phyloP scores from a whole-genome alignment of 495 filamentous ascomycete species.

The Daldinia grandis region DNA sequence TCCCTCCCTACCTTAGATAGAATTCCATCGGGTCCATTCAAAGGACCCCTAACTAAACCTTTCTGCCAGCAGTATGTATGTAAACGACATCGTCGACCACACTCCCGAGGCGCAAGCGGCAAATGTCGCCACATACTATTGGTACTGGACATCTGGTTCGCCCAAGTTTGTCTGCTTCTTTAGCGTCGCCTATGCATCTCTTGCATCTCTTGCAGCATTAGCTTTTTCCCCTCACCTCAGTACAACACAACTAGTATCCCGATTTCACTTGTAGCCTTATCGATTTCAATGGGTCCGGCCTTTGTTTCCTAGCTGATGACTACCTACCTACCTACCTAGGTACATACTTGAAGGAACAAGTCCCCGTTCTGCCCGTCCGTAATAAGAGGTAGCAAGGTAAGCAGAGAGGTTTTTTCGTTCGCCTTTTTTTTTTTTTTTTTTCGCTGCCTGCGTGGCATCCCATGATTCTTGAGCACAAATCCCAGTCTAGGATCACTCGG shows the following conservation, averaged over 20 bases:
- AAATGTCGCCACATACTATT: slow-evolving; percentile 42
- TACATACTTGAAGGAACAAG: slow-evolving; percentile 12
- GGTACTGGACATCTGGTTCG: slow-evolving; percentile 30
- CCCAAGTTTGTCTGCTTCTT: slow-evolving; percentile 20
- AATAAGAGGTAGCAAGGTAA: slow-evolving; percentile 17
- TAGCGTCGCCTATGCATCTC: slow-evolving; percentile 41
- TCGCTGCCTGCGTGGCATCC: slow-evolving; percentile 30
- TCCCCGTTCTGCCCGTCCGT: not conserved
- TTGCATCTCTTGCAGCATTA: slow-evolving; percentile 43
- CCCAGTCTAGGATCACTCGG: slow-evolving; percentile 9
- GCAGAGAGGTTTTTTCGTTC: slow-evolving; percentile 1
- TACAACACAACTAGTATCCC: slow-evolving; percentile 22
- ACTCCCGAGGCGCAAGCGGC: slow-evolving; percentile 38
- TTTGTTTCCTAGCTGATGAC: slow-evolving; percentile 14
- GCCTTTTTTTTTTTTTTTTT: not conserved
- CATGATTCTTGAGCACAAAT: slow-evolving; percentile 11
- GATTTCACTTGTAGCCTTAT: slow-evolving; percentile 36
- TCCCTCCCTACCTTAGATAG: slow-evolving; percentile 1
- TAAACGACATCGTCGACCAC: slow-evolving; percentile 24
- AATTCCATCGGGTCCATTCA: slow-evolving; percentile 29
- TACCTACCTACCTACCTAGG: too few relatives aligned
- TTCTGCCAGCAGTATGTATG: slow-evolving; percentile 13
- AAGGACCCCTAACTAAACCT: slow-evolving; percentile 30
- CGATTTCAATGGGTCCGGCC: slow-evolving; percentile 17
- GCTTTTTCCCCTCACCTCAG: slow-evolving; percentile 24